Base-by-base conservation (phyloP, 345 rosid species). In the Sonneratia alba region DNA sequence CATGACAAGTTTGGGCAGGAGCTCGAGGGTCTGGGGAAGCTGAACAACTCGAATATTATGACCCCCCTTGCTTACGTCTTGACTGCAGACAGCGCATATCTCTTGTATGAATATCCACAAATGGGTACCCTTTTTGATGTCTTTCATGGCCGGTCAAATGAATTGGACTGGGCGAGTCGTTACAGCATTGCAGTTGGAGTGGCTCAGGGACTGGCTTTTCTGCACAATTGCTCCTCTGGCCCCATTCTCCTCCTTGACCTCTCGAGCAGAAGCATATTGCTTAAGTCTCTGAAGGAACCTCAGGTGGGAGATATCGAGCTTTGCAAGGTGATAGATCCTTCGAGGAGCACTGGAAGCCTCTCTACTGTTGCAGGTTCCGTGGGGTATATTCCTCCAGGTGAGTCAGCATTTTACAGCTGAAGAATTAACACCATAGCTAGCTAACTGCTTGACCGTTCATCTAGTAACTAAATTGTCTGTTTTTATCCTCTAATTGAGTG, bases 301-400 rank as follows among this genome's bases (percentile, higher is more conserved):
- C 80, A 83, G 40, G 77, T 91, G 71, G 98, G 91, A 77, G 97
- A 91, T 71, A 88, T 91, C 36, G 96, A 93, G 81, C 90, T 93
- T 76, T 89, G 85, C 76, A 89, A 91, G 81, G 84, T 93, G 70
- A 89, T 89, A 3, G 96, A 91, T 80, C 89, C 91, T 56, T 83
- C 94, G 68, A 91, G 80, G 83, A 86, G 94, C 85, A 87, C 86
- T 1, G 88, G 94, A 69, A 93, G 96, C 88, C 88, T 91, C 76
- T 91, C 96, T 0, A 81, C 89, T 3, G 87, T 91, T 78, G 93
- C 96, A 69, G 98, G 98, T 48, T 87, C 98, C 65, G 87, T 91
- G 2, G 96, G 96, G 75, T 91, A 87, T 77, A 79, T 91, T 71
- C 91, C 97, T 78, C 98, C 96, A 81, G 98, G 97, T 88, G 53